Conservation (phyloP, 495 filamentous ascomycete genomes). For the Penicillium fimorum region DNA sequence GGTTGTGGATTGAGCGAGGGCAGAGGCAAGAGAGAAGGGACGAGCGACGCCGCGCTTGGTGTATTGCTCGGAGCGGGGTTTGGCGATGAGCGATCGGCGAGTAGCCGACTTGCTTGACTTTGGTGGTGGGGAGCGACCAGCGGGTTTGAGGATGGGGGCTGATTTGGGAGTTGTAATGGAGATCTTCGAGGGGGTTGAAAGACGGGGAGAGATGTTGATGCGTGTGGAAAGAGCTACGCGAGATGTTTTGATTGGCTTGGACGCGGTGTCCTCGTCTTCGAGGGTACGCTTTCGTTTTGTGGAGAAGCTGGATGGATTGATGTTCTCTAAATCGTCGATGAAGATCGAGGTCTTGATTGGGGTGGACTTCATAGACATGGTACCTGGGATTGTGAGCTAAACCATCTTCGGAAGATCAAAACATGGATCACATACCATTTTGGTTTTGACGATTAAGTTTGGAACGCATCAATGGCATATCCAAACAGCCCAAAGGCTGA, state of each 20-base stretch:
- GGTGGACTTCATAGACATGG: conserved; percentile 17
- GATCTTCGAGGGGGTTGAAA: conserved; percentile 39
- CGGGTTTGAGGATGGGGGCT: conserved; percentile 35
- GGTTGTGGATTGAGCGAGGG: conserved; percentile 50
- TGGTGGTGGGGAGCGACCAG: conserved; percentile 41
- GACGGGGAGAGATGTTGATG: conserved; percentile 30
- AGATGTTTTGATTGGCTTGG: conserved; percentile 45
- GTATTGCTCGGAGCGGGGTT: conserved; percentile 54
- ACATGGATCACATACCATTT: conserved; percentile 45
- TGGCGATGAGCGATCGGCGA: conserved; percentile 40
- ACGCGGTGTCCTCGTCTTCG: conserved; percentile 49
- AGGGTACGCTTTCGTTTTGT: conserved; percentile 61
- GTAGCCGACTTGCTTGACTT: conserved; percentile 36
- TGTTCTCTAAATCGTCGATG: conserved; percentile 71
- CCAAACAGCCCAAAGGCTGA: conserved; percentile 47
- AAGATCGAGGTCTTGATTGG: conserved; percentile 39
- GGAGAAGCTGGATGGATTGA: conserved; percentile 66
- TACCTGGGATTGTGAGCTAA: conserved; percentile 20
- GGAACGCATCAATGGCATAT: conserved; percentile 43
- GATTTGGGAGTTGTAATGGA: conserved; percentile 34
- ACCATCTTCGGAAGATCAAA: neutral
- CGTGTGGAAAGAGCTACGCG: conserved; percentile 35
- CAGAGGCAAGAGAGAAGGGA: conserved; percentile 78
- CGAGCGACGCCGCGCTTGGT: conserved; percentile 37
- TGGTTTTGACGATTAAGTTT: conserved; percentile 53